Evolutionary conservation across 1,139 yeast species (phyloP), one percentile per base, ranked within the genome.

Genomic region (Yamadazyma kanchanaburiensis): DNA sequence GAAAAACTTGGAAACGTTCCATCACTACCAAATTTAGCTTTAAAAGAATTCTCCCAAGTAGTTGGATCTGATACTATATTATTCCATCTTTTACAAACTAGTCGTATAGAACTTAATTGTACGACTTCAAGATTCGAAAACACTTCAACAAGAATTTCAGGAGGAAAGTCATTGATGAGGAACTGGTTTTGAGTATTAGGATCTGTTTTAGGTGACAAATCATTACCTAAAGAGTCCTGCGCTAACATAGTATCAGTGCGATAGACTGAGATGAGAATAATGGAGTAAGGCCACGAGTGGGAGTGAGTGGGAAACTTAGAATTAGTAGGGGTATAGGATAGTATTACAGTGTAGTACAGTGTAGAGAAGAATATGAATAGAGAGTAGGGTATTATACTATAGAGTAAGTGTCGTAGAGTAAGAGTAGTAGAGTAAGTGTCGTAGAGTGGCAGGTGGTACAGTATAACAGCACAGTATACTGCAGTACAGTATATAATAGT

Each of bases 41-140:
- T 53, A 44, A 81, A 79, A 13, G 81, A 64, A 32, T 65, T 67
- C 45, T 68, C 67, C 89, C 89, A 81, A 5, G 80, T 65, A 28
- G 69, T 70, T 37, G 73, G 73, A 47, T 80, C 80, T 36, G 67
- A 66, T 4, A 79, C 68, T 5, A 77, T 63, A 25, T 48, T 46
- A 34, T 70, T 55, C 73, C 86, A 76, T 12, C 58, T 49, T 24
- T 55, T 64, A 43, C 86, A 79, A 3, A 80, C 82, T 25, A 66
- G 53, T 18, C 79, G 64, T 12, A 77, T 49, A 15, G 56, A 55
- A 31, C 62, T 58, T 24, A 81, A 58, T 28, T 80, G 77, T 9
- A 60, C 50, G 4, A 81, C 76, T 30, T 79, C 84, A 12, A 80
- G 59, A 38, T 72, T 60, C 16, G 80, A 63, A 40, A 81, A 73